phyloP scores from a whole-genome alignment of 345 rosid genomes.

The Lepidium africanum region DNA sequence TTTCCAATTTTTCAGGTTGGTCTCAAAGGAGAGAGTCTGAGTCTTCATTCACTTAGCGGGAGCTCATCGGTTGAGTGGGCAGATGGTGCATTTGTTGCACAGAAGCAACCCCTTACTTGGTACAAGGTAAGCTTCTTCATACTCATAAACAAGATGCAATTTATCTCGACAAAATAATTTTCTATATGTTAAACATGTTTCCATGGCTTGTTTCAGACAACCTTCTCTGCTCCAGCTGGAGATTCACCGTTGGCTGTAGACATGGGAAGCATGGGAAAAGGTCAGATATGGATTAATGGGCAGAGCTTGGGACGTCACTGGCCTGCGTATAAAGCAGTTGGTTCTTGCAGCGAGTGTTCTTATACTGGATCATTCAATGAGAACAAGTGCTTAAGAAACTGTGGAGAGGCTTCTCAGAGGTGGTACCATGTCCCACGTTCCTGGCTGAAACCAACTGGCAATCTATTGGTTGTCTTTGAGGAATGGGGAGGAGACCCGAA shows the following conservation, averaged over 20 bases:
- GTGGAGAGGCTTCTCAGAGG: slow-evolving; percentile 96
- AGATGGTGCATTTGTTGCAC: slow-evolving; percentile 64
- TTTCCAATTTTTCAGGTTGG: slow-evolving; percentile 52
- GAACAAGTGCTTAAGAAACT: slow-evolving; percentile 71
- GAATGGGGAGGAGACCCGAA: slow-evolving; percentile 99
- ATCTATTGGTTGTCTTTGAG: slow-evolving; percentile 89
- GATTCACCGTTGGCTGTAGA: slow-evolving; percentile 78
- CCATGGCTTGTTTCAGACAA: slow-evolving; percentile 44
- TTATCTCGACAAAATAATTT: neutral
- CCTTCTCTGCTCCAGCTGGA: slow-evolving; percentile 85
- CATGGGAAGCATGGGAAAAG: slow-evolving; percentile 97
- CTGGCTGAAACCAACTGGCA: slow-evolving; percentile 85
- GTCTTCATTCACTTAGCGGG: slow-evolving; percentile 85
- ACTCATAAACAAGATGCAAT: neutral
- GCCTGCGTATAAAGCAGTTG: slow-evolving; percentile 91
- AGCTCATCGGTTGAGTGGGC: slow-evolving; percentile 92
- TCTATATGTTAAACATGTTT: neutral
- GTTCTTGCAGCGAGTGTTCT: slow-evolving; percentile 55
- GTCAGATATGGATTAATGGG: slow-evolving; percentile 95
- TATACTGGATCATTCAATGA: slow-evolving; percentile 67
- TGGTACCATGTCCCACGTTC: slow-evolving; percentile 95
- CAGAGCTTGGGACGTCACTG: slow-evolving; percentile 82
- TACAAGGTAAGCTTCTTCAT: slow-evolving; percentile 52
- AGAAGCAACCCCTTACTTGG: slow-evolving; percentile 89
- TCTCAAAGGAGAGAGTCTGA: slow-evolving; percentile 83